phyloP scores from a whole-genome alignment of 225 moss, liverwort and hornwort species.

The Thuidium tamariscinum region DNA sequence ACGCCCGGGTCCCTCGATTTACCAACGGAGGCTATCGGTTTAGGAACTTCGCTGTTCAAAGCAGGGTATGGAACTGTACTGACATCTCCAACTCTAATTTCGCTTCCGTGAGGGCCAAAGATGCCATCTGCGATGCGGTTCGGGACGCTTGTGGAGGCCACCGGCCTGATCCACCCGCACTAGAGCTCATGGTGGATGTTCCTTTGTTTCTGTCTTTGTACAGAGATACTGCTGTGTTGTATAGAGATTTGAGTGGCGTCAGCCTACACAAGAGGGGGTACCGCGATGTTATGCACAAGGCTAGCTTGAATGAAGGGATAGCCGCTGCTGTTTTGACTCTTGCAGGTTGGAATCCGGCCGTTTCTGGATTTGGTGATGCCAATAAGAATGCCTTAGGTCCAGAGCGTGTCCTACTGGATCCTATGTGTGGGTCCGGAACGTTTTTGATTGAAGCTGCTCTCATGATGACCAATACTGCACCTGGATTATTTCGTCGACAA shows the following conservation, averaged over 20 bases:
- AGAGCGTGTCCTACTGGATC: conserved; percentile 53
- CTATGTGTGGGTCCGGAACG: conserved; percentile 86
- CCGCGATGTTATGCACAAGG: conserved; percentile 69
- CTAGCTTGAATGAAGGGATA: conserved; percentile 74
- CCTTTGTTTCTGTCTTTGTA: conserved; percentile 69
- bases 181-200: conserved; percentile 53
- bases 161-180: conserved; percentile 65
- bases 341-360: conserved; percentile 64
- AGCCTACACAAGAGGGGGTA: conserved; percentile 84
- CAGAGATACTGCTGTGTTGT: conserved; percentile 48
- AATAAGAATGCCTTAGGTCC: conserved; percentile 15
- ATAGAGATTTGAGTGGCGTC: conserved; percentile 69
- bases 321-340: conserved; percentile 69
- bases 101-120: conserved; percentile 66
- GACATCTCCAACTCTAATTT: conserved; percentile 56
- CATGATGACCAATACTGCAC: conserved; percentile 65
- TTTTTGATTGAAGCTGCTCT: conserved; percentile 79
- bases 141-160: conserved; percentile 63
- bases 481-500: conserved; percentile 52
- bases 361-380: conserved; percentile 39
- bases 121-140: conserved; percentile 74
- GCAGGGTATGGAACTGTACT: conserved; percentile 69
- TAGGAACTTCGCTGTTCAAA: conserved; percentile 62
- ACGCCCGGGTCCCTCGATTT: not conserved
- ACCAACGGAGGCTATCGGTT: conserved; percentile 13